Base-by-base conservation (phyloP, 768 basidiomycete genomes). In the Phanerochaete sordida region DNA sequence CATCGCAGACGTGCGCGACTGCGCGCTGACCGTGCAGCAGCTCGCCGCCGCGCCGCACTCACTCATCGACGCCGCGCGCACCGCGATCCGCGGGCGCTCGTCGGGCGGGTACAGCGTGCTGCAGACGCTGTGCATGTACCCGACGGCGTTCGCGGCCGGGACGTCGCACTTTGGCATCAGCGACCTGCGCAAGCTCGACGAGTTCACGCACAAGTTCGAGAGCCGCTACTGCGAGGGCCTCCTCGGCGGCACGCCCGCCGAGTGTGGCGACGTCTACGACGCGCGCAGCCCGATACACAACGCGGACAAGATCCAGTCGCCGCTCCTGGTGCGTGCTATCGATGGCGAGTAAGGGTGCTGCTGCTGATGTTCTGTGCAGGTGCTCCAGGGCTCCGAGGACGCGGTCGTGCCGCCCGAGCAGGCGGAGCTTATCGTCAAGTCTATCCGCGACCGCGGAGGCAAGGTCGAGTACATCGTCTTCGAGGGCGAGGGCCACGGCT, bases 91-190 rank as follows among this genome's bases (percentile, higher is more conserved):
- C 2, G 92, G 91, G 0, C 77, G 82, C 0, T 90, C 88, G 13
- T 81, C 90, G 3, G 90, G 91, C 1, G 91, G 91, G 0, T 91
- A 79, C 70, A 90, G 89, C 1, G 78, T 79, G 5, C 80, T 94
- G 33, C 77, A 74, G 0, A 64, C 78, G 11, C 70, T 85, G 11
- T 76, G 76, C 56, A 67, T 72, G 30, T 77, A 77, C 12, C 77
- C 73, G 11, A 73, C 75, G 12, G 71, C 76, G 24, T 90, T 87
- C 63, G 81, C 87, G 0, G 89, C 84, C 0, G 88, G 82, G 0
- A 79, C 84, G 1, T 85, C 84, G 0, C 74, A 73, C n/a, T 94
- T 79, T 65, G 91, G 92, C 0, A 75, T 93, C 48, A 85, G 85
- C 0, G 86, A 91, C 66, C 71, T 93, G 31, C 69, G 69, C 12